A percentile compares a stretch with the other conserved stretches of the same genome.
phyloP scores from a whole-genome alignment of 768 basidiomycete species.

The Tulasnella sp. region DNA sequence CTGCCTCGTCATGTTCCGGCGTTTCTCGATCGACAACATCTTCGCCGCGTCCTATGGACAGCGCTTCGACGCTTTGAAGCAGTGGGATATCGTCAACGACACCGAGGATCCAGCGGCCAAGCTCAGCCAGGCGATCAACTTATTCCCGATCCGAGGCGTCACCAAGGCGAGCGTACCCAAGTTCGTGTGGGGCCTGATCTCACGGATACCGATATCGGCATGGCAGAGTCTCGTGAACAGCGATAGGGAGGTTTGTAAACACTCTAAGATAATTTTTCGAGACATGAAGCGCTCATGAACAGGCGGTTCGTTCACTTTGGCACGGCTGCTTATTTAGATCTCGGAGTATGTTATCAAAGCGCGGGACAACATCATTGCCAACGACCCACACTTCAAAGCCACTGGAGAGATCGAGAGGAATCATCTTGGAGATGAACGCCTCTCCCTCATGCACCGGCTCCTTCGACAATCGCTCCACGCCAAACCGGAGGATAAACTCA shows the following conservation, averaged over 20 bases:
- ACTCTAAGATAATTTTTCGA: neutral
- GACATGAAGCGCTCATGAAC: too few relatives aligned
- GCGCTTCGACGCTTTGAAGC: constrained; percentile 9
- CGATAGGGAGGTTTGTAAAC: neutral
- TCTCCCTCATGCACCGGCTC: constrained; percentile 9
- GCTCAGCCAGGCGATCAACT: neutral
- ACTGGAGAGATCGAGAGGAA: neutral
- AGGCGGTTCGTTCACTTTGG: neutral
- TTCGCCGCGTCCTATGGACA: constrained; percentile 10
- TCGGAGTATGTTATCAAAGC: constrained; percentile 9
- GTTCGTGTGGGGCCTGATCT: neutral
- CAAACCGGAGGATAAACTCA: constrained; percentile 1
- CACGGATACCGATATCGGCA: constrained; percentile 6
- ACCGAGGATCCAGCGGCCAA: neutral
- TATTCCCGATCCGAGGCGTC: constrained; percentile 13
- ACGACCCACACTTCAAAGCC: too few relatives aligned
- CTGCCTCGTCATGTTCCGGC: neutral
- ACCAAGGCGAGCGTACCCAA: neutral
- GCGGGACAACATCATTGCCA: constrained; percentile 1
- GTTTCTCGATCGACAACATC: neutral
- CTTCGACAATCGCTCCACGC: constrained; percentile 5
- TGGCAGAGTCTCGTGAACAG: constrained; percentile 11
- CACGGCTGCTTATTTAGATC: neutral
- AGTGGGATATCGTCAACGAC: constrained; percentile 5
- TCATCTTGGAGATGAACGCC: constrained; percentile 6